A percentile compares a stretch with the other conserved stretches of the same genome.
Evolutionary conservation across 106 monocot species (phyloP).

Genomic region (Agapanthus africanus): DNA sequence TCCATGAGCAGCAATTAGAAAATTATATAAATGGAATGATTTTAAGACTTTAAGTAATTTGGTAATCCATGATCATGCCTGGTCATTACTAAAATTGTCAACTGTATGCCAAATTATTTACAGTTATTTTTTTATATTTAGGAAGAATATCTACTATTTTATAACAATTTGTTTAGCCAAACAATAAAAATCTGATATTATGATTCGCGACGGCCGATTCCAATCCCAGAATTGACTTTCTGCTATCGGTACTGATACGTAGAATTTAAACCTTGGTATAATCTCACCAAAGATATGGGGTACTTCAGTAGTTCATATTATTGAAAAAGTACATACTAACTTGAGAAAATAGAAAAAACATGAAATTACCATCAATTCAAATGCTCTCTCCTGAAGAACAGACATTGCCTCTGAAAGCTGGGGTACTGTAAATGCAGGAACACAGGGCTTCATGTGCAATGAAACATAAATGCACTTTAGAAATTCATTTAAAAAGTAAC

Average conservation of each 20-base stretch:
- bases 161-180: too few relatives aligned
- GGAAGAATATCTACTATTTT: too few relatives aligned
- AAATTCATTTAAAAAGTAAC: constrained; percentile 30
- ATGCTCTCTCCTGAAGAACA: constrained; percentile 52
- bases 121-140: too few relatives aligned
- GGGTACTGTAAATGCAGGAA: constrained; percentile 62
- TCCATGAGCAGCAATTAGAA: not conserved
- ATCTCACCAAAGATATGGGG: not conserved
- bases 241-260: too few relatives aligned
- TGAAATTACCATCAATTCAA: constrained; percentile 49
- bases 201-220: too few relatives aligned
- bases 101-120: too few relatives aligned
- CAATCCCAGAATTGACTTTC: too few relatives aligned
- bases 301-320: constrained; percentile 1
- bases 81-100: not conserved
- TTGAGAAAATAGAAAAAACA: not conserved
- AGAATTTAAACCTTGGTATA: too few relatives aligned
- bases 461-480: constrained; percentile 22
- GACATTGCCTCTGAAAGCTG: constrained; percentile 70
- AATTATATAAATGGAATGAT: not conserved
- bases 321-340: not conserved
- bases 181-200: too few relatives aligned
- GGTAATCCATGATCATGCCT: not conserved
- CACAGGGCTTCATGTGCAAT: constrained; percentile 43
- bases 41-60: not conserved